Conservation (phyloP, 2,329 filamentous ascomycete species). For the Calonectria montana region DNA sequence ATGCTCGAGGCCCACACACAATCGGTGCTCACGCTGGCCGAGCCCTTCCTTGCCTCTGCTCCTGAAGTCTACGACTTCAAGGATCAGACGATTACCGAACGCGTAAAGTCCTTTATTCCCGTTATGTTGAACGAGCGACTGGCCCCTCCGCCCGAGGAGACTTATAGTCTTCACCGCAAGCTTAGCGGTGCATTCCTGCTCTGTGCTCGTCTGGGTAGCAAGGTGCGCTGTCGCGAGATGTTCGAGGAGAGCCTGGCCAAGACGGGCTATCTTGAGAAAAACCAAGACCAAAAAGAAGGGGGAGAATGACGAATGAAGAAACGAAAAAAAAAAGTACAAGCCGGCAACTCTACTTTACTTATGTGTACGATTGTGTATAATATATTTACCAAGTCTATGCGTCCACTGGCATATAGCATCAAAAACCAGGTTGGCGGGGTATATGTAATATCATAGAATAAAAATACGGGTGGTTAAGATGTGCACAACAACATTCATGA, state of each 20-base stretch:
- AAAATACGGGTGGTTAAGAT: slow-evolving; percentile 3
- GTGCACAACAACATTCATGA: neutral
- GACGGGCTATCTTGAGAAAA: slow-evolving; percentile 45
- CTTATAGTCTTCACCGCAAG: slow-evolving; percentile 95
- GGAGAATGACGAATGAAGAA: neutral
- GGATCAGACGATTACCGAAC: slow-evolving; percentile 95
- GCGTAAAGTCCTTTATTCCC: slow-evolving; percentile 88
- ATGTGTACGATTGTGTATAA: slow-evolving; percentile 26
- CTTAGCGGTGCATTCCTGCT: slow-evolving; percentile 94
- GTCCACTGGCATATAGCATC: slow-evolving; percentile 17
- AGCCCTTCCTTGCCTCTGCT: slow-evolving; percentile 83
- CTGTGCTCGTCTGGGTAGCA: slow-evolving; percentile 86
- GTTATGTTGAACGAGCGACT: slow-evolving; percentile 92
- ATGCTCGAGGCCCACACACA: slow-evolving; percentile 95
- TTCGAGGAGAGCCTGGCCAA: slow-evolving; percentile 70
- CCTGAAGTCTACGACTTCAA: slow-evolving; percentile 91
- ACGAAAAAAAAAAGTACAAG: neutral
- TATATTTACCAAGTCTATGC: slow-evolving; percentile 18
- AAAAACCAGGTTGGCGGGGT: slow-evolving; percentile 12
- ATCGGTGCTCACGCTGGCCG: slow-evolving; percentile 88
- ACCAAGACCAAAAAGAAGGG: neutral
- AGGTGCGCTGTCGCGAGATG: slow-evolving; percentile 82
- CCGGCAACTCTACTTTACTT: slow-evolving; percentile 14
- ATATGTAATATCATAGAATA: slow-evolving; percentile 23
- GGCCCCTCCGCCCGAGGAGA: slow-evolving; percentile 94